Percentiles rank a stretch among this genome's conserved stretches.
These are phyloP conservation scores for Microdochium trichocladiopsis DNA, from an alignment of 2,329 filamentous ascomycete species.

Conservation along the genomic window DNA sequence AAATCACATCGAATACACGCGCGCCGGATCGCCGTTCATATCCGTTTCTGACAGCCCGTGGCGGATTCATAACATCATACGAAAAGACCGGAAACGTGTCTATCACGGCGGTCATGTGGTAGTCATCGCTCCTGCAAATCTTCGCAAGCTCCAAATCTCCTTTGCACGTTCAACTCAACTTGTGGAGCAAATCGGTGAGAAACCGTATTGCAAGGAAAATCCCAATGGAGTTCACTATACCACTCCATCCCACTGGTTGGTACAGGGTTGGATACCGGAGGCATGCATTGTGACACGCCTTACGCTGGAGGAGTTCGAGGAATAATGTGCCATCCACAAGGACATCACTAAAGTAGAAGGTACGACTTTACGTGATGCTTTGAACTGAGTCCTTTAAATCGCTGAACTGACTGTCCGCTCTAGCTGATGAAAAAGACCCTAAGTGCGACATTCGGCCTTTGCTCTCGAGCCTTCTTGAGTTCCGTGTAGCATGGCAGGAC, in stretches of 20 bases:
- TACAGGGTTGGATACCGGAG: background rate
- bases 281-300: background rate
- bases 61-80: too few relatives aligned
- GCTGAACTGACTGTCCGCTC: too few relatives aligned
- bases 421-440: too few relatives aligned
- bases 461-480: too few relatives aligned
- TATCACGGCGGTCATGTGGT: too few relatives aligned
- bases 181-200: background rate
- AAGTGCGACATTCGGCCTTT: too few relatives aligned
- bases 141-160: background rate
- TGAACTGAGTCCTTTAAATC: too few relatives aligned
- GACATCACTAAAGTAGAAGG: too few relatives aligned
- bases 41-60: background rate
- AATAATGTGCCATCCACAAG: background rate
- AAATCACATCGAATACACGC: too few relatives aligned
- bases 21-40: background rate
- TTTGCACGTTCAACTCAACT: background rate
- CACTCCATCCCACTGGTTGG: background rate
- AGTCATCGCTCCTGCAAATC: background rate
- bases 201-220: background rate
- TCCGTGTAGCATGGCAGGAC: too few relatives aligned
- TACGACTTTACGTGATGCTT: too few relatives aligned
- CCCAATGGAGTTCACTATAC: background rate
- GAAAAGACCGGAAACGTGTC: too few relatives aligned
- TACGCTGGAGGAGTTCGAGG: background rate